Percentiles rank a stretch among this genome's conserved stretches.
These are phyloP conservation scores for Nitzschia sp. DNA, from an alignment of 108 stramenopile genomes.

Conservation along the genomic window DNA sequence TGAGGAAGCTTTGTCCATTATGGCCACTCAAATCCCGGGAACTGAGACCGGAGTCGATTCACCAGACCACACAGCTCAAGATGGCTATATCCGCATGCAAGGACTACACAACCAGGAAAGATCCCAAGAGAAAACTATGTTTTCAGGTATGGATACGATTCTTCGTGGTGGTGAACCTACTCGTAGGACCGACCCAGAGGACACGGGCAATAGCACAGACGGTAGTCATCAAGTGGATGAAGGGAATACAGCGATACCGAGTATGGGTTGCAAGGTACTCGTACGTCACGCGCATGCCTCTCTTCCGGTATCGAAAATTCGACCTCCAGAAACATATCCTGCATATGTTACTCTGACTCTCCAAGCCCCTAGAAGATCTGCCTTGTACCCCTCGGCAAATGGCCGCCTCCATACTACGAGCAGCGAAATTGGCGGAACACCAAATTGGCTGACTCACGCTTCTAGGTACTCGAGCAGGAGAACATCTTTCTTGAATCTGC, in stretches of 20 bases:
- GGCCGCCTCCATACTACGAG: neutral
- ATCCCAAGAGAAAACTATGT: too few species aligned
- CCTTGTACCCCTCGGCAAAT: neutral
- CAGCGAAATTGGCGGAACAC: neutral
- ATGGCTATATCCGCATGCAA: too few species aligned
- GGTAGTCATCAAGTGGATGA: too few species aligned
- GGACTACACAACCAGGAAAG: too few species aligned
- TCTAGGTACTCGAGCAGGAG: neutral
- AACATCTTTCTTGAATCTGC: neutral
- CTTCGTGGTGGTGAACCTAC: too few species aligned
- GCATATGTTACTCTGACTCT: neutral
- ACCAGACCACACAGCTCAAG: neutral
- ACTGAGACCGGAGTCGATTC: neutral
- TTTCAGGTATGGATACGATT: too few species aligned
- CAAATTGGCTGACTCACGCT: neutral
- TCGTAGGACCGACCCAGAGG: too few species aligned
- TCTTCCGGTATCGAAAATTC: too few species aligned
- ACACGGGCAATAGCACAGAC: too few species aligned
- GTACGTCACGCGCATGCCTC: too few species aligned
- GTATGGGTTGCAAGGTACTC: too few species aligned
- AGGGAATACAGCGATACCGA: too few species aligned
- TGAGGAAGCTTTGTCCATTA: conserved; percentile 14
- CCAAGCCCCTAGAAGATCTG: neutral
- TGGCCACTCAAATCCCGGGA: conserved; percentile 21
- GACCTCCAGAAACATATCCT: neutral